A percentile compares a stretch with the other conserved stretches of the same genome.
Conservation (phyloP, 305 asterid species). For the Withania somnifera region DNA sequence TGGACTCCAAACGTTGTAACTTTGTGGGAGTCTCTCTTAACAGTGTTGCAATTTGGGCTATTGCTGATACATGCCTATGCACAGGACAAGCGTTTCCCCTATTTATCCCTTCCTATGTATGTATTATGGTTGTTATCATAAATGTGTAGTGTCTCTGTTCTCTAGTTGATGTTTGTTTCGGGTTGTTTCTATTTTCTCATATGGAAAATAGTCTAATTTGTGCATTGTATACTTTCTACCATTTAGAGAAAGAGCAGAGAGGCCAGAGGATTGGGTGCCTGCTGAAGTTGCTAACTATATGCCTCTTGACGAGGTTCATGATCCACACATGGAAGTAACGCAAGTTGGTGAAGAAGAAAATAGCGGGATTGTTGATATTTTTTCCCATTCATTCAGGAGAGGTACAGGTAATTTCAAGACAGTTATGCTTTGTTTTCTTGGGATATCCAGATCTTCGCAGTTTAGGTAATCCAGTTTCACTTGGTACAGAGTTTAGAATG, state of each 20-base stretch:
- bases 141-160: neutral
- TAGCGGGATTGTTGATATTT: constrained; percentile 41
- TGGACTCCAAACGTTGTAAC: constrained; percentile 85
- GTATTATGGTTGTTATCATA: constrained; percentile 19
- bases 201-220: neutral
- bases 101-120: constrained; percentile 82
- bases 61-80: constrained; percentile 88
- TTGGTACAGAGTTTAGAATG: neutral
- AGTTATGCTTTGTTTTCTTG: neutral
- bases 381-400: constrained; percentile 56
- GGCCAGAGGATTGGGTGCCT: constrained; percentile 97
- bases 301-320: constrained; percentile 18
- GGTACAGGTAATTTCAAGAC: constrained; percentile 17
- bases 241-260: constrained; percentile 54
- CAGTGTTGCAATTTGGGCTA: constrained; percentile 75
- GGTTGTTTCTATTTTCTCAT: neutral
- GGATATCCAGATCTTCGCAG: neutral
- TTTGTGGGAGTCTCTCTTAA: constrained; percentile 66
- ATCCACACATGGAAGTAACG: constrained; percentile 22
- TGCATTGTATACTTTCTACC: constrained; percentile 3
- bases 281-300: constrained; percentile 24
- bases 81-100: constrained; percentile 92
- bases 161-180: neutral
- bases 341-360: constrained; percentile 31
- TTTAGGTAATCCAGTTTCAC: neutral